Evolutionary conservation across 805 yeast species (phyloP), one percentile per base, ranked within the genome.

Genomic region (Starmerella vaccinii): DNA sequence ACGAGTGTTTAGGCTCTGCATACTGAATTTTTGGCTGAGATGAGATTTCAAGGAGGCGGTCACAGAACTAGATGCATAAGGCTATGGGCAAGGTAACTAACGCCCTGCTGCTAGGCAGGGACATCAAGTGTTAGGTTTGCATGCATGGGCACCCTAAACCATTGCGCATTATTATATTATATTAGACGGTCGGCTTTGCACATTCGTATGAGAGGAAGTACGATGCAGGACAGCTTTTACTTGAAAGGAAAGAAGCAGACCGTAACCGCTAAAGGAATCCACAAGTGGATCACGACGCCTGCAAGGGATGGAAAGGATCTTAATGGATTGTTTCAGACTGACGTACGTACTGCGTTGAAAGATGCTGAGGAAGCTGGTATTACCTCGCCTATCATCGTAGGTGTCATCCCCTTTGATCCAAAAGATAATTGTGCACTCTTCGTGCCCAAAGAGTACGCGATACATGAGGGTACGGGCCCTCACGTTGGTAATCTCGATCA

Each of bases 361-460:
- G 38, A 38, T 27, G 56, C 56, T 6, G 16, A 30, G 12, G 23
- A 16, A 4, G 53, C 49, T 2, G 56, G 56, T 2, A 48, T 53
- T 9, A 40, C 43, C n/a, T 30, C 51, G 5, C 56, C 56, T 2
- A 39, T 53, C 8, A 42, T 50, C 1, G 54, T 47, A 10, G 56
- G 56, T 6, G 51, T 49, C 4, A 53, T 53, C n/a, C 56, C 56
- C 2, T 53, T 53, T 19, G 54, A 53, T 30, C 47, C 56, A 2
- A 15, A 40, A 12, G 34, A 47, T n/a, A 30, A 23, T 1, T 34
- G 44, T 18, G 54, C 53, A 2, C 30, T 53, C 3, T 53, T 27
- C 23, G 27, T 53, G 2, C 56, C 56, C 18, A 30, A 44, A 19
- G 15, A 39, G 15, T 53, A 50, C 46, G 23, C 22, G 32, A 41